Conservation (phyloP, 352 stramenopile genomes). For the Phytophthora boehmeriae region DNA sequence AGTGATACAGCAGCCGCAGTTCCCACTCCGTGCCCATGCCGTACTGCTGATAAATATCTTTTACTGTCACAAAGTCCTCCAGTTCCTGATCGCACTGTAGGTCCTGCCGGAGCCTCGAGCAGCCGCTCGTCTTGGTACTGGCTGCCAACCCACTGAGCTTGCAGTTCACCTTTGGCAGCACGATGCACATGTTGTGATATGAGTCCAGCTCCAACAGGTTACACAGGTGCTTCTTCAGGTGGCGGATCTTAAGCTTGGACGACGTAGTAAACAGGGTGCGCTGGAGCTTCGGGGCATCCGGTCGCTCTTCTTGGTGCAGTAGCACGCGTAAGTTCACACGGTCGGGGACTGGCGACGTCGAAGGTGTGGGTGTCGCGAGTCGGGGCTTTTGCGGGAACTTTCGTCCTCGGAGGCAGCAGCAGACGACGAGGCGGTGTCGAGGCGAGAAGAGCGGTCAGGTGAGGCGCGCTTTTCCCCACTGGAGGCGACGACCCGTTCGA, state of each 20-base stretch:
- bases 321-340: constrained; percentile 69
- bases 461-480: constrained; percentile 40
- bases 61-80: constrained; percentile 68
- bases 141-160: constrained; percentile 48
- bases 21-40: constrained; percentile 71
- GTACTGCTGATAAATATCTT: constrained; percentile 88
- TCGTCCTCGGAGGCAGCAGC: constrained; percentile 24
- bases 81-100: constrained; percentile 78
- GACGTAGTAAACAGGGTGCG: constrained; percentile 68
- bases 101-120: constrained; percentile 57
- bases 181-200: constrained; percentile 58
- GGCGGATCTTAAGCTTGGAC: constrained; percentile 68
- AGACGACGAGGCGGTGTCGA: constrained; percentile 14
- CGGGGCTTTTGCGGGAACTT: constrained; percentile 39
- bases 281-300: constrained; percentile 39
- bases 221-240: constrained; percentile 75
- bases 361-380: constrained; percentile 1
- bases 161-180: constrained; percentile 62
- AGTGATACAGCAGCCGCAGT: constrained; percentile 77
- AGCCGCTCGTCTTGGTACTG: constrained; percentile 13
- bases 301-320: constrained; percentile 57
- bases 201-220: constrained; percentile 53
- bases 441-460: constrained; percentile 7
- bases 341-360: constrained; percentile 16
- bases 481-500: constrained; percentile 14